Evolutionary conservation across 2,329 filamentous ascomycete species (phyloP).

Genomic region (Aschersonia sp.): DNA sequence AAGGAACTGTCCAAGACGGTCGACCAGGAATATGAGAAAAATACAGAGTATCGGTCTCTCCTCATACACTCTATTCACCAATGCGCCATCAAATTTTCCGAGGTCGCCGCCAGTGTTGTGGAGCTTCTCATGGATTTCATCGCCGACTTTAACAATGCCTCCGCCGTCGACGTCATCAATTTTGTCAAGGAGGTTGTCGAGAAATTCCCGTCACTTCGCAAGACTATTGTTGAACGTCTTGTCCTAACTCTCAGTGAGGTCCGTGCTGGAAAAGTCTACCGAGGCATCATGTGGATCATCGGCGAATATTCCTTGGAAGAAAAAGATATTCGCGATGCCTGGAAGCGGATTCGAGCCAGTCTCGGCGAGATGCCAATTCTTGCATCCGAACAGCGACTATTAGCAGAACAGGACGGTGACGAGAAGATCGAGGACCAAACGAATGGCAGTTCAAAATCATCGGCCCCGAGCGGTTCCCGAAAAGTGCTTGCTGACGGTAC

Average conservation of each 20-base stretch:
- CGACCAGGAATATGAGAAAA: conserved; percentile 98
- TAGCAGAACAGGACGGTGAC: conserved; percentile 69
- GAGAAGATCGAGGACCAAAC: conserved; percentile 51
- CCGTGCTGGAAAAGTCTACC: conserved; percentile 90
- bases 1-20: conserved; percentile 97
- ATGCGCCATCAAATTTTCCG: conserved; percentile 97
- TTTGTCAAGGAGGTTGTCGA: conserved; percentile 99
- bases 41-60: conserved; percentile 83
- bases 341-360: conserved; percentile 89
- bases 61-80: conserved; percentile 96
- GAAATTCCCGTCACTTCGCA: conserved; percentile 83
- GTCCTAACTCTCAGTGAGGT: conserved; percentile 88
- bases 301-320: conserved; percentile 93
- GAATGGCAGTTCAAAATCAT: conserved; percentile 65
- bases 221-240: conserved; percentile 74
- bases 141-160: conserved; percentile 92
- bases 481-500: conserved; percentile 93
- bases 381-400: conserved; percentile 78
- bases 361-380: conserved; percentile 95
- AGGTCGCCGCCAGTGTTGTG: conserved; percentile 92
- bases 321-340: conserved; percentile 87
- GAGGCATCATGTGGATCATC: conserved; percentile 92
- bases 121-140: conserved; percentile 98
- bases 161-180: conserved; percentile 91
- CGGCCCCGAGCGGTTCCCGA: conserved; percentile 68